These are phyloP conservation scores for Echinosophora koreensis DNA, from an alignment of 306 rosid species.

Conservation along the genomic window DNA sequence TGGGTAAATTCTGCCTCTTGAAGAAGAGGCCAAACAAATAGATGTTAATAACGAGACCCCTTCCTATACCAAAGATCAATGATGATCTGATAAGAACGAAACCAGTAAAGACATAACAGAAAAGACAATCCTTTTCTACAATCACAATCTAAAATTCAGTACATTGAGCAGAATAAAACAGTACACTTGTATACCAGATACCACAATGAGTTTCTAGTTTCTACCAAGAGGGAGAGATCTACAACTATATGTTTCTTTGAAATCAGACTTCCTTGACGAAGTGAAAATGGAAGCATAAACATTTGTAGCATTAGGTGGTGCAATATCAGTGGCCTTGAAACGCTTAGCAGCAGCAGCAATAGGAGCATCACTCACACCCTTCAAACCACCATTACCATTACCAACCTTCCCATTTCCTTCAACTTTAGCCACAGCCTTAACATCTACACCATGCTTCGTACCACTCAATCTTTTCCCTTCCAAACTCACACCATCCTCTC, in stretches of 20 bases:
- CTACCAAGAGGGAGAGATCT: slow-evolving; percentile 96
- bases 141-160: slow-evolving; percentile 24
- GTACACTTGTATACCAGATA: slow-evolving; percentile 13
- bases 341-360: slow-evolving; percentile 60
- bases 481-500: slow-evolving; percentile 49
- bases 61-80: slow-evolving; percentile 5
- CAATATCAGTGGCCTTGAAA: slow-evolving; percentile 77
- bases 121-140: slow-evolving; percentile 21
- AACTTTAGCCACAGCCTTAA: slow-evolving; percentile 59
- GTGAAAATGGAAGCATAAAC: slow-evolving; percentile 93
- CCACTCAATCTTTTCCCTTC: slow-evolving; percentile 69
- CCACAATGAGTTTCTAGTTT: slow-evolving; percentile 69
- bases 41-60: not conserved
- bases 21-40: slow-evolving; percentile 27
- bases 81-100: not conserved
- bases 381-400: slow-evolving; percentile 54
- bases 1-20: not conserved
- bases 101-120: slow-evolving; percentile 11
- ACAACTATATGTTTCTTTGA: slow-evolving; percentile 79
- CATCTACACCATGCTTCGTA: slow-evolving; percentile 74
- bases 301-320: slow-evolving; percentile 78
- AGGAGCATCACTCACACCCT: slow-evolving; percentile 51
- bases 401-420: slow-evolving; percentile 60
- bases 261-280: slow-evolving; percentile 76
- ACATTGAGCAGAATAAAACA: slow-evolving; percentile 25